Evolutionary conservation across 1,139 yeast species (phyloP).

Genomic region (Pichia sp.): DNA sequence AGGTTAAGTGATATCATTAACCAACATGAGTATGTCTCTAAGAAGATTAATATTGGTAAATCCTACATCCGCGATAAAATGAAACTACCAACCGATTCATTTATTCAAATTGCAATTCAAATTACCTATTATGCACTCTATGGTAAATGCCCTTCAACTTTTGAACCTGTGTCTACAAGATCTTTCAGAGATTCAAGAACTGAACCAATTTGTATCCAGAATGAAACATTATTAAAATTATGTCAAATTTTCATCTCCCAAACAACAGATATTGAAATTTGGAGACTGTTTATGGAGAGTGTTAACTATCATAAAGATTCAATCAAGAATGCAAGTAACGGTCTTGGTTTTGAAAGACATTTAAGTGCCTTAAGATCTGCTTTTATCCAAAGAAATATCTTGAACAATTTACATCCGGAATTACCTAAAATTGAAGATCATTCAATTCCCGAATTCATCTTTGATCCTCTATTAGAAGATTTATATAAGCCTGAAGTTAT

Average conservation of each 20-base stretch:
- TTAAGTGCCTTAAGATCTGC: constrained; percentile 55
- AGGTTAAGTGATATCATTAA: constrained; percentile 67
- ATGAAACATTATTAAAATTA: constrained; percentile 43
- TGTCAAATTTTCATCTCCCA: constrained; percentile 58
- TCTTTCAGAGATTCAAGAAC: constrained; percentile 62
- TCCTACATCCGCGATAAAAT: constrained; percentile 44
- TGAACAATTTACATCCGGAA: constrained; percentile 39
- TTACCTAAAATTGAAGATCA: constrained; percentile 18
- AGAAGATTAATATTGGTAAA: constrained; percentile 35
- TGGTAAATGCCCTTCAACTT: constrained; percentile 59
- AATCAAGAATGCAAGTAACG: constrained; percentile 48
- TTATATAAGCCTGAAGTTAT: constrained; percentile 35
- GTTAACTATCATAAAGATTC: constrained; percentile 46
- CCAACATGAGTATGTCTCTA: constrained; percentile 51
- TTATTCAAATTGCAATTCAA: constrained; percentile 62
- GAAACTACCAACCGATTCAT: constrained; percentile 56
- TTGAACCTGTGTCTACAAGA: constrained; percentile 71
- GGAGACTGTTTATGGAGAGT: constrained; percentile 46
- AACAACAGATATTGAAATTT: constrained; percentile 38
- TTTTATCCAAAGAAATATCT: constrained; percentile 34
- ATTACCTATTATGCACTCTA: constrained; percentile 67
- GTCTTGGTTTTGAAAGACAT: constrained; percentile 68
- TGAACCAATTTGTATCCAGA: constrained; percentile 60
- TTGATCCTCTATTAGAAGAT: constrained; percentile 27
- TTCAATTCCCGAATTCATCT: constrained; percentile 36